These are phyloP conservation scores for Cyphellophora europaea DNA, from an alignment of 2,329 filamentous ascomycete genomes.

Conservation along the genomic window DNA sequence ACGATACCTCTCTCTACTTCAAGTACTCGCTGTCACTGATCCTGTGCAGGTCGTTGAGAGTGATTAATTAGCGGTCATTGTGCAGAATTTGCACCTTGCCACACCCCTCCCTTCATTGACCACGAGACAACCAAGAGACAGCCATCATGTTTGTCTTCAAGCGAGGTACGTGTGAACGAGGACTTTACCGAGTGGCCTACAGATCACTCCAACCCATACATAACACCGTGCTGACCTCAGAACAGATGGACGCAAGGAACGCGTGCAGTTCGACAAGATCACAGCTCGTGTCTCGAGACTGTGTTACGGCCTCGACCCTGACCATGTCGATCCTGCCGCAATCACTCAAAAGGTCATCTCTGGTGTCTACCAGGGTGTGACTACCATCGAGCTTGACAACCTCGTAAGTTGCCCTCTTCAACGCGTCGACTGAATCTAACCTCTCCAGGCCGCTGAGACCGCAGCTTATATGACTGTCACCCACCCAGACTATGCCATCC, in stretches of 20 bases:
- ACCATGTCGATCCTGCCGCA: constrained; percentile 92
- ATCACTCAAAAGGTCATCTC: constrained; percentile 99
- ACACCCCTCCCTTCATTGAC: not conserved
- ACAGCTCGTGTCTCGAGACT: constrained; percentile 94
- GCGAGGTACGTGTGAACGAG: constrained; percentile 44
- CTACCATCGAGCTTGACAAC: constrained; percentile 92
- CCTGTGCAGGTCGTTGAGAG: no score
- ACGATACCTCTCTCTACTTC: no score
- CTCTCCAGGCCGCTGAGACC: constrained; percentile 79
- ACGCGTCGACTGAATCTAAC: constrained; percentile 2
- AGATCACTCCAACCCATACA: not conserved
- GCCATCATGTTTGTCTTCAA: constrained; percentile 52
- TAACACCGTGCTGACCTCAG: constrained; percentile 1
- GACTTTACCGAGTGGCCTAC: no score
- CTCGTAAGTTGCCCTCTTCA: constrained; percentile 53
- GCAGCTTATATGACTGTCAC: constrained; percentile 99
- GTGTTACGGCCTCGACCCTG: constrained; percentile 93
- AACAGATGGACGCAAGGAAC: constrained; percentile 96
- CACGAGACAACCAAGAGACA: not conserved
- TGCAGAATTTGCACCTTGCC: not conserved
- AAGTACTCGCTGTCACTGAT: no score
- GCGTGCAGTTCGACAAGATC: constrained; percentile 99
- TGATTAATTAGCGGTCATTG: no score
- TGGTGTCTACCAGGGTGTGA: constrained; percentile 97
- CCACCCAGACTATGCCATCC: constrained; percentile 96